Percentiles rank a stretch among this genome's conserved stretches.
These are phyloP conservation scores for Curvularia verruculosa DNA, from an alignment of 2,329 filamentous ascomycete genomes.

Conservation along the genomic window DNA sequence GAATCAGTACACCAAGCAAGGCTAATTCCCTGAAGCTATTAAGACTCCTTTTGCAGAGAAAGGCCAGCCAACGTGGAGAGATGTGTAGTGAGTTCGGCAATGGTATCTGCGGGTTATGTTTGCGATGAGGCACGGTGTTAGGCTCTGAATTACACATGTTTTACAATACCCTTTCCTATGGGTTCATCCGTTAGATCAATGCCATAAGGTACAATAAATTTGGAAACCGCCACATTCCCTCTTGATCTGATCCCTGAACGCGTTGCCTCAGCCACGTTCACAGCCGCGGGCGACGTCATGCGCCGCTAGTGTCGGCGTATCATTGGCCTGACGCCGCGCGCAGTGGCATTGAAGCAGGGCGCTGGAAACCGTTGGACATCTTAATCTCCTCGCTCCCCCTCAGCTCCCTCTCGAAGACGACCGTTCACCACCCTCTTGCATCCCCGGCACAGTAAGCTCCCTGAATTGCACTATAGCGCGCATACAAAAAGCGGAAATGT, in stretches of 20 bases:
- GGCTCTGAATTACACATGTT: conserved; percentile 3
- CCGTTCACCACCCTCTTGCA: background rate
- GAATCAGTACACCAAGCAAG: too few relatives aligned
- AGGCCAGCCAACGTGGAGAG: conserved; percentile 46
- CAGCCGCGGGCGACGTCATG: conserved; percentile 39
- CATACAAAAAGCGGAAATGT: background rate
- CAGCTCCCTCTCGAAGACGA: conserved; percentile 6
- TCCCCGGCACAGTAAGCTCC: background rate
- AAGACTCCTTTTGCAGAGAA: conserved; percentile 55
- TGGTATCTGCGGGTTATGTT: background rate
- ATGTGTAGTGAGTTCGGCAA: conserved; percentile 32
- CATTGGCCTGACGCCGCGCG: conserved; percentile 19
- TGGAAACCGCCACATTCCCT: background rate
- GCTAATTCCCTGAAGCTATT: conserved; percentile 52
- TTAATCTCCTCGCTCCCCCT: conserved; percentile 23
- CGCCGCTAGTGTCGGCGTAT: conserved; percentile 17
- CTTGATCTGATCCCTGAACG: background rate
- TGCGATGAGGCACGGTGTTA: conserved; percentile 2
- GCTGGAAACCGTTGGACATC: conserved; percentile 11
- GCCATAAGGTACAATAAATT: background rate
- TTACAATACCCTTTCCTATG: conserved; percentile 11
- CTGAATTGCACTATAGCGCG: background rate
- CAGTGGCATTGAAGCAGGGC: conserved; percentile 28
- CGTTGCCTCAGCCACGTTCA: conserved; percentile 12
- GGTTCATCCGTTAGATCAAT: background rate